Conservation (phyloP, 495 filamentous ascomycete species). For the Neurospora sp. region DNA sequence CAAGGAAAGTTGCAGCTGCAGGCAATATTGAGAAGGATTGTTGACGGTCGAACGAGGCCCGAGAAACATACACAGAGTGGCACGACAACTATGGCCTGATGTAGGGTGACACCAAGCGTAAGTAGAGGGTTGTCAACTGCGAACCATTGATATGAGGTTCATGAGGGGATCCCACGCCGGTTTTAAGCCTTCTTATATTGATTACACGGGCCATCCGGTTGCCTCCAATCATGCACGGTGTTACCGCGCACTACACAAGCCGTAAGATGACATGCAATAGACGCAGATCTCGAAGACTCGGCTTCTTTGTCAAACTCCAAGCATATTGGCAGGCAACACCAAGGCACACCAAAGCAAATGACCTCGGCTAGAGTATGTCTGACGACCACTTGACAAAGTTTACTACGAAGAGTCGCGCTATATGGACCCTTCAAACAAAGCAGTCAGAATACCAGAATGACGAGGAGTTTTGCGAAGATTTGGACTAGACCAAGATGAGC, state of each 20-base stretch:
- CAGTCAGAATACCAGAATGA: neutral
- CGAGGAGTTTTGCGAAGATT: neutral
- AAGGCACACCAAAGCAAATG: neutral
- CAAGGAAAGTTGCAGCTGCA: neutral
- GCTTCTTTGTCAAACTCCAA: neutral
- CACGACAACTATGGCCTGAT: neutral
- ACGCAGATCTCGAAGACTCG: neutral
- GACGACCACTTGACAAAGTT: neutral
- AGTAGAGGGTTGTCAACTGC: neutral
- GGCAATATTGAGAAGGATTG: neutral
- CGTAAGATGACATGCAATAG: neutral
- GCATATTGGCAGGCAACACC: neutral
- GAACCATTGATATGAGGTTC: neutral
- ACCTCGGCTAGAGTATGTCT: neutral
- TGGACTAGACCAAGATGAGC: neutral
- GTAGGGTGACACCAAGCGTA: neutral
- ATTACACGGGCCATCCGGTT: neutral
- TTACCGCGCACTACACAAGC: neutral
- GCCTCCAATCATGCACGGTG: neutral
- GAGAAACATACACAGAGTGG: neutral
- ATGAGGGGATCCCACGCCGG: neutral
- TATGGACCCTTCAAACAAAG: neutral
- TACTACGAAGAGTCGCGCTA: neutral
- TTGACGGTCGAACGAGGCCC: neutral
- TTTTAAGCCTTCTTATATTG: neutral